Base-by-base conservation (phyloP, 1,139 yeast species). In the Geotrichum citri-aurantii region DNA sequence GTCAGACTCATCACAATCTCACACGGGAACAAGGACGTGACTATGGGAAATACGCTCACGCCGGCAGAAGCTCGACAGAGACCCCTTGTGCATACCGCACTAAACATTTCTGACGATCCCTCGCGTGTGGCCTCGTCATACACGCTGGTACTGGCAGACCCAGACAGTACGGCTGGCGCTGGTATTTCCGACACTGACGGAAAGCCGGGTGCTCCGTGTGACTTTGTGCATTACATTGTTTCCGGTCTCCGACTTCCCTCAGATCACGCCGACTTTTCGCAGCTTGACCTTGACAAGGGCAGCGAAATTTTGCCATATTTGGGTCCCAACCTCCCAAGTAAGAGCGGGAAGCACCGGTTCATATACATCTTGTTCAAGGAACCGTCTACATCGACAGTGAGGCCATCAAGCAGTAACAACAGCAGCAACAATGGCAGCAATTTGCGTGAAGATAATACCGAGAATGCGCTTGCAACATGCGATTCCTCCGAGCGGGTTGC, bases 251-350 rank as follows among this genome's bases (percentile, higher is more conserved):
- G 77, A 61, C 76, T 84, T 66, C 72, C 75, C 56, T 37, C 58
- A 6, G 55, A 50, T 10, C 17, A 50, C n/a, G 75, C 82, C 65
- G 71, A 71, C 23, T 73, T 71, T 33, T 66, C 69, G 21, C 65
- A 68, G 54, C 60, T 74, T 33, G 73, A 73, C 56, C 63, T 70
- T 55, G 54, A 63, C 55, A 60, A 65, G 55, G 75, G 73, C 33
- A 61, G 59, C 51, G 69, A 64, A 47, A 66, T 81, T 54, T 66
- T 79, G 31, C 76, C 79, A 5, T 89, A 89, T 71, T 70, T 76
- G 68, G 96, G 95, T 0, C 96, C 97, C 1, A 95, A 81, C 2
- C 97, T 97, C 21, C 95, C 96, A 49, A 81, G 81, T 59, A 83
- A 82, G 60, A 88, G 97, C 0, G 95, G 95, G 24, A 80, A 82